Percentiles rank a stretch among this genome's conserved stretches.
phyloP scores from a whole-genome alignment of 1,284 basidiomycete genomes.

The Trichosporon coremiiforme region DNA sequence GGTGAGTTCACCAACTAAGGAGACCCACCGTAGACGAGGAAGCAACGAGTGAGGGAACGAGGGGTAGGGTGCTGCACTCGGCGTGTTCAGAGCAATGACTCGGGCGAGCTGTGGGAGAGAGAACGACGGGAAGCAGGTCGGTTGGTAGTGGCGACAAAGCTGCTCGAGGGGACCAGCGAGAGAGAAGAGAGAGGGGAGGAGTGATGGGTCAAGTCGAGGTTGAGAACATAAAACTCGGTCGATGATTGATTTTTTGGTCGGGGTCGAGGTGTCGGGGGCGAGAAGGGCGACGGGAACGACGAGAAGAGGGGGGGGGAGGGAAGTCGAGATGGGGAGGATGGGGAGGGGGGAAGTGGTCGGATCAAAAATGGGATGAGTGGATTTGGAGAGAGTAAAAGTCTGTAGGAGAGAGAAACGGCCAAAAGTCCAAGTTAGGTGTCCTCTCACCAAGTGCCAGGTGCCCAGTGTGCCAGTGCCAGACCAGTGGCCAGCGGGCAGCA shows the following conservation, averaged over 20 bases:
- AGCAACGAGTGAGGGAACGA: neutral
- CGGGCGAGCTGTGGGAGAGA: neutral
- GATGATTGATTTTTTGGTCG: constrained; percentile 2
- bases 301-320: neutral
- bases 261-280: neutral
- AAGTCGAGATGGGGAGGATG: neutral
- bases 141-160: constrained; percentile 11
- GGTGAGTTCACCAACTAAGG: constrained; percentile 19
- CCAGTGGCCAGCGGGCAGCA: constrained; percentile 1
- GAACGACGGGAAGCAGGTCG: neutral
- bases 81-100: neutral
- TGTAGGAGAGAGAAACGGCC: neutral
- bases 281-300: constrained; percentile 1
- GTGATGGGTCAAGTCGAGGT: constrained; percentile 16
- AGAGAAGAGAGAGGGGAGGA: neutral
- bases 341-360: constrained; percentile 7
- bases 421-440: constrained; percentile 16
- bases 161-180: neutral
- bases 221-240: constrained; percentile 2
- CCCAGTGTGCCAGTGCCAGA: neutral
- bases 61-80: neutral
- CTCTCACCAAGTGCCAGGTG: neutral
- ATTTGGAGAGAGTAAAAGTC: constrained; percentile 17
- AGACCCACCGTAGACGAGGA: constrained; percentile 7
- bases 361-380: constrained; percentile 15